Evolutionary conservation across 2,329 filamentous ascomycete species (phyloP).

Genomic region (Colletotrichum echinochloae): DNA sequence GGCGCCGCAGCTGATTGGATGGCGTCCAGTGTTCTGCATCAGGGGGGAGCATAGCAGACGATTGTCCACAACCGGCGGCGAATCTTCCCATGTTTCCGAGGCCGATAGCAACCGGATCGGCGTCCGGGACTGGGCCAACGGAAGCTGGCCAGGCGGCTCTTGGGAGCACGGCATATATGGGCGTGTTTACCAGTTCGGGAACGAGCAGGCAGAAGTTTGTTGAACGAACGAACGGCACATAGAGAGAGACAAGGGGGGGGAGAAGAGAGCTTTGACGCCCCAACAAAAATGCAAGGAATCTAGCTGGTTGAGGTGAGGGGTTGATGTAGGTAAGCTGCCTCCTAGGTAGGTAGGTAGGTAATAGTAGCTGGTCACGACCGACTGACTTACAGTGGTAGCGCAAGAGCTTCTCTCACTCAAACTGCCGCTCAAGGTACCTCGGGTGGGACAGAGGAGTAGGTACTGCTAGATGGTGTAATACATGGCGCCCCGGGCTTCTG

Average conservation of each 20-base stretch:
- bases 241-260: background rate
- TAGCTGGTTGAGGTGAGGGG: conserved; percentile 37
- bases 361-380: background rate
- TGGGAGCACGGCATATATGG: background rate
- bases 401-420: background rate
- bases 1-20: no score
- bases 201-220: conserved; percentile 7
- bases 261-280: conserved; percentile 21
- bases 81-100: background rate
- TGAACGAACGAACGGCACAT: conserved; percentile 9
- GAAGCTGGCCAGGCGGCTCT: background rate
- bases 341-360: background rate
- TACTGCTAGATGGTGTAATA: background rate
- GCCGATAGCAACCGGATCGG: conserved; percentile 5
- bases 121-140: background rate
- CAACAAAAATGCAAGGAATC: conserved; percentile 39
- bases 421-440: background rate
- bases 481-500: conserved; percentile 9
- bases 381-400: background rate
- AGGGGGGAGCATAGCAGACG: background rate
- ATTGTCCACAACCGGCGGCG: background rate
- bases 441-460: background rate
- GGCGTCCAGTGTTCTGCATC: no score
- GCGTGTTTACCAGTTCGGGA: background rate
- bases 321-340: no score